Evolutionary conservation across 1,139 yeast genomes (phyloP).

Genomic region (Debaryomyces fabryi): DNA sequence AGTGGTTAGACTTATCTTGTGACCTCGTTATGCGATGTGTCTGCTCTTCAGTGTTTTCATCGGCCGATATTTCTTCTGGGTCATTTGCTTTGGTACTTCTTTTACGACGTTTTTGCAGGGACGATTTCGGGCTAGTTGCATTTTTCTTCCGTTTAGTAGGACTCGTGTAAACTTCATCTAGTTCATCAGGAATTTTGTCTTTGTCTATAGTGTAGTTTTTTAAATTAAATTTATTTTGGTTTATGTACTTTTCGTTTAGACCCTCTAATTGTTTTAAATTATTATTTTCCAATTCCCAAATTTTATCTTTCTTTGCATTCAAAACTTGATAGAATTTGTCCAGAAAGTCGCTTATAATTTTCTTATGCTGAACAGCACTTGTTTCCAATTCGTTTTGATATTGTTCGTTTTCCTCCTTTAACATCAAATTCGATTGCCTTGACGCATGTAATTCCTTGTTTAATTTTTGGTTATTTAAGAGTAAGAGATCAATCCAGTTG

Average conservation of each 20-base stretch:
- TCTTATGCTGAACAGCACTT: constrained; percentile 27
- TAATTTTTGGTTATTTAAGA: constrained; percentile 20
- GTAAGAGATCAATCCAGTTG: constrained; percentile 31
- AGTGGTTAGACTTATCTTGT: background rate
- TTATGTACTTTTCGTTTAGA: constrained; percentile 26
- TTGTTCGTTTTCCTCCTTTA: constrained; percentile 16
- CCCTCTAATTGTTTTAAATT: constrained; percentile 18
- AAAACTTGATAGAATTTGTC: constrained; percentile 40
- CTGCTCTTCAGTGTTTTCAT: background rate
- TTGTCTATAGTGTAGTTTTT: constrained; percentile 22
- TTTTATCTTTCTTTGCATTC: constrained; percentile 39
- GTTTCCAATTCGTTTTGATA: constrained; percentile 21
- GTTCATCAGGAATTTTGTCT: constrained; percentile 21
- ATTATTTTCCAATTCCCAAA: constrained; percentile 24
- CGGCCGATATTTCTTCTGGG: background rate
- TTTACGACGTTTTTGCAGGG: background rate
- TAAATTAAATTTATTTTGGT: constrained; percentile 22
- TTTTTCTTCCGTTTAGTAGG: constrained; percentile 2
- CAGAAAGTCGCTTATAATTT: constrained; percentile 36
- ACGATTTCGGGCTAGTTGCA: background rate
- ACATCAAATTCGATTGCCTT: constrained; percentile 10
- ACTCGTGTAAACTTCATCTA: constrained; percentile 20
- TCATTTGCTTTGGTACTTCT: background rate
- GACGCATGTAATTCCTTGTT: constrained; percentile 8
- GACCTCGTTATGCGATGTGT: background rate